Evolutionary conservation across 331 rosid genomes (phyloP).

Genomic region (Quercus phellos): DNA sequence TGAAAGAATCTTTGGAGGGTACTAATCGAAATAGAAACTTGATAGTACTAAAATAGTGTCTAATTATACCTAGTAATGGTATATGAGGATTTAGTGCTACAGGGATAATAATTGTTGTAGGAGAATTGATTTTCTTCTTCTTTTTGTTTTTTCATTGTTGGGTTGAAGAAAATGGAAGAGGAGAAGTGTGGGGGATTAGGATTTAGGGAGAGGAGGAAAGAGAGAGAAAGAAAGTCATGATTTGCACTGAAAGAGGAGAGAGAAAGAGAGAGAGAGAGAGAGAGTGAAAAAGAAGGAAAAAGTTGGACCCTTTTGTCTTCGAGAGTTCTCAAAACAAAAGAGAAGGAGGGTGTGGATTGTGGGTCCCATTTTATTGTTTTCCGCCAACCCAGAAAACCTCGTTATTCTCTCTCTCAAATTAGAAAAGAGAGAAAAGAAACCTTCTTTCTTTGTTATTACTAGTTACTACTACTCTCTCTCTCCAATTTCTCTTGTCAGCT

Average conservation of each 20-base stretch:
- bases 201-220: not conserved
- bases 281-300: not conserved
- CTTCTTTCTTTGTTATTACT: too few relatives aligned
- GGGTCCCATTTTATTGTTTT: slow-evolving; percentile 18
- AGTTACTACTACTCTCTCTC: not conserved
- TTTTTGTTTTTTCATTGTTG: not conserved
- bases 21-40: not conserved
- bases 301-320: slow-evolving; percentile 17
- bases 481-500: not conserved
- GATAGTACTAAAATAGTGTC: not conserved
- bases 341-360: slow-evolving; percentile 15
- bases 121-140: not conserved
- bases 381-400: not conserved
- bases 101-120: not conserved
- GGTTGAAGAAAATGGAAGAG: not conserved
- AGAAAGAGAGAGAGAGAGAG: not conserved
- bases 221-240: not conserved
- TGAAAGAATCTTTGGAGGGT: not conserved
- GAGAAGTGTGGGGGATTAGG: not conserved
- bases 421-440: too few relatives aligned
- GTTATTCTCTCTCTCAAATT: not conserved
- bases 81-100: not conserved
- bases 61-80: not conserved
- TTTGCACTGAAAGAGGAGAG: slow-evolving; percentile 7
- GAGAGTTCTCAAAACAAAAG: slow-evolving; percentile 20